These are phyloP conservation scores for Populus hybrid DNA, from an alignment of 441 rosid species.

Conservation along the genomic window DNA sequence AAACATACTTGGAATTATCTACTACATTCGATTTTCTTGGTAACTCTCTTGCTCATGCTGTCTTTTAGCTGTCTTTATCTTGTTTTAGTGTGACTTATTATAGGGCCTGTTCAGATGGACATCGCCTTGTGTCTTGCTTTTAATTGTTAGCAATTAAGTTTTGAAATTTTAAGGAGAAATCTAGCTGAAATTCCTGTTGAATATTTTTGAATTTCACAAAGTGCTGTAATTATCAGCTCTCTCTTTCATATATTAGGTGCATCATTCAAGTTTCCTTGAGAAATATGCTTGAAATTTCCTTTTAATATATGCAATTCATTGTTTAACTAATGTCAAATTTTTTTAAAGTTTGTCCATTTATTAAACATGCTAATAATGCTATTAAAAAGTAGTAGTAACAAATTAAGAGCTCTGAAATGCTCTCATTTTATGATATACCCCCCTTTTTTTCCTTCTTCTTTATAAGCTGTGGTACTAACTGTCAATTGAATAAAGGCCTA, in stretches of 20 bases:
- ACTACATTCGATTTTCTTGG: slow-evolving; percentile 98
- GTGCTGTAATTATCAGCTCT: background rate
- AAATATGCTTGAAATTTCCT: background rate
- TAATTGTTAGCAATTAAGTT: background rate
- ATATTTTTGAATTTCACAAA: background rate
- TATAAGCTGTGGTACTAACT: too few relatives aligned
- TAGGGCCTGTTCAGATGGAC: background rate
- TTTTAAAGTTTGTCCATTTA: too few relatives aligned
- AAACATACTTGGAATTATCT: slow-evolving; percentile 95
- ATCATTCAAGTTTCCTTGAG: background rate
- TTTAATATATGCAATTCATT: too few relatives aligned
- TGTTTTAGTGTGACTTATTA: background rate
- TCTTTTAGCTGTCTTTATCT: slow-evolving; percentile 8
- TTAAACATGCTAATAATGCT: background rate
- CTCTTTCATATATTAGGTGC: background rate
- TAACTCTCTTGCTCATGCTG: slow-evolving; percentile 27
- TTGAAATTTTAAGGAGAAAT: background rate
- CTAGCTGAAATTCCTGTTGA: background rate
- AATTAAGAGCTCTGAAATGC: too few relatives aligned
- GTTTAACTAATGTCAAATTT: too few relatives aligned
- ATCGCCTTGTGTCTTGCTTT: background rate
- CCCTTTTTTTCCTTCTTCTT: too few relatives aligned
- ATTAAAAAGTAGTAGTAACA: too few relatives aligned
- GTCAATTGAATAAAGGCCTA: too few relatives aligned
- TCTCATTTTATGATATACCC: too few relatives aligned